Percentiles rank a stretch among this genome's conserved stretches.
Evolutionary conservation across 768 basidiomycete species (phyloP).

Genomic region (Tricholoma hemisulphureum): DNA sequence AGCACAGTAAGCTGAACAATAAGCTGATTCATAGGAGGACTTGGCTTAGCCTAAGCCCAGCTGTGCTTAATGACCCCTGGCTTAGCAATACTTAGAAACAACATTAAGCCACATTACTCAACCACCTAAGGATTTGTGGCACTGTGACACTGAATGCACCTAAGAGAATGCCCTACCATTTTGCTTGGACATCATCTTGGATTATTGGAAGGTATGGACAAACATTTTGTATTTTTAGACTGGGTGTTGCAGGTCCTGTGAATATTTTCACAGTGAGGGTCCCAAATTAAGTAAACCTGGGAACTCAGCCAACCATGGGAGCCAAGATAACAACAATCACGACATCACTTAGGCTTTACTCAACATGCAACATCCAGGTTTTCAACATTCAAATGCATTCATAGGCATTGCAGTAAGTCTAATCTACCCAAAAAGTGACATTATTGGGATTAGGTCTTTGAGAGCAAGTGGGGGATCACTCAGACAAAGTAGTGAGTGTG

Average conservation of each 20-base stretch:
- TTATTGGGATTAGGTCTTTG: too few relatives aligned
- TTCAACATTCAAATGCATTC: background rate
- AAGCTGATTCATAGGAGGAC: too few relatives aligned
- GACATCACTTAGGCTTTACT: too few relatives aligned
- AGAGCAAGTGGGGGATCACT: too few relatives aligned
- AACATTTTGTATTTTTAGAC: background rate
- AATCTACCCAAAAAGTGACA: background rate
- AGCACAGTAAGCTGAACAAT: too few relatives aligned
- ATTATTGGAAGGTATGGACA: background rate
- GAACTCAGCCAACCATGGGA: background rate
- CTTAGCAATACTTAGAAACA: too few relatives aligned
- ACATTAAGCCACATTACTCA: too few relatives aligned
- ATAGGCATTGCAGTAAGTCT: background rate
- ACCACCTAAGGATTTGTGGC: background rate
- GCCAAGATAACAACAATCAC: background rate
- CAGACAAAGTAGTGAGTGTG: too few relatives aligned
- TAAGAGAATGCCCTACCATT: background rate
- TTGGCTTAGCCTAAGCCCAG: too few relatives aligned
- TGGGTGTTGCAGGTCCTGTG: background rate
- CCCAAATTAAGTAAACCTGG: background rate
- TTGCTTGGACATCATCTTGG: background rate
- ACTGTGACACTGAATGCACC: background rate
- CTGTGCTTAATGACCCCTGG: too few relatives aligned
- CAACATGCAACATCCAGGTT: background rate
- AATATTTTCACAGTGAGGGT: background rate